phyloP scores from a whole-genome alignment of 345 rosid genomes.

The Bruguiera sexangula region DNA sequence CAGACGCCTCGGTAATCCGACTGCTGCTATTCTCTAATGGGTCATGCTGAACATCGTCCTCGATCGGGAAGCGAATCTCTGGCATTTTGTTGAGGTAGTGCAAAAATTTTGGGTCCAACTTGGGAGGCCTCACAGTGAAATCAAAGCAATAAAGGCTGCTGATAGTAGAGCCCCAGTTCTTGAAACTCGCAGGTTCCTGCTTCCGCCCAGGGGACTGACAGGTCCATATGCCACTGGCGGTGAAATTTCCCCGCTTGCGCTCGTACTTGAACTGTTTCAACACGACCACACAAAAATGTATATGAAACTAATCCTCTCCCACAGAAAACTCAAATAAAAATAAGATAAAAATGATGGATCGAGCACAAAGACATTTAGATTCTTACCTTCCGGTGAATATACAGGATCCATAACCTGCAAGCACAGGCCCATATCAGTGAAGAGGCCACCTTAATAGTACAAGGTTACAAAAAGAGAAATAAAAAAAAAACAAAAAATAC shows the following conservation, averaged over 20 bases:
- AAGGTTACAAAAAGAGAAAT: background rate
- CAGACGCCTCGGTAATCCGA: background rate
- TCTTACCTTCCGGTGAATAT: constrained; percentile 75
- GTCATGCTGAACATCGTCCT: background rate
- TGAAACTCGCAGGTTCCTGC: constrained; percentile 28
- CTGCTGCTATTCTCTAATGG: background rate
- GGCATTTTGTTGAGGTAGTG: background rate
- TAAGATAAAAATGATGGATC: background rate
- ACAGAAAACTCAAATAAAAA: background rate
- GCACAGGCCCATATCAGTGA: background rate
- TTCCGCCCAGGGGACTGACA: constrained; percentile 35
- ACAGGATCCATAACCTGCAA: constrained; percentile 76
- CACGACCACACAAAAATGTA: constrained; percentile 5
- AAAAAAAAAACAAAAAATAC: too few species aligned
- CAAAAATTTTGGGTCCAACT: background rate
- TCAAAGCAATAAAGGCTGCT: constrained; percentile 33
- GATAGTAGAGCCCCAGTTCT: constrained; percentile 23
- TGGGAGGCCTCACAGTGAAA: constrained; percentile 18
- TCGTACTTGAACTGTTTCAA: constrained; percentile 49
- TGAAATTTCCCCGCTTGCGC: constrained; percentile 27
- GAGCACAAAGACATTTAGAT: constrained; percentile 4
- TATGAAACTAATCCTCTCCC: background rate
- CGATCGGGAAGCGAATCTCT: background rate
- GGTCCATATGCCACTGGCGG: constrained; percentile 71
- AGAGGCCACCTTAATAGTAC: background rate